Percentiles rank a stretch among this genome's conserved stretches.
These are phyloP conservation scores for Neofusicoccum sp. DNA, from an alignment of 2,329 filamentous ascomycete genomes.

Conservation along the genomic window DNA sequence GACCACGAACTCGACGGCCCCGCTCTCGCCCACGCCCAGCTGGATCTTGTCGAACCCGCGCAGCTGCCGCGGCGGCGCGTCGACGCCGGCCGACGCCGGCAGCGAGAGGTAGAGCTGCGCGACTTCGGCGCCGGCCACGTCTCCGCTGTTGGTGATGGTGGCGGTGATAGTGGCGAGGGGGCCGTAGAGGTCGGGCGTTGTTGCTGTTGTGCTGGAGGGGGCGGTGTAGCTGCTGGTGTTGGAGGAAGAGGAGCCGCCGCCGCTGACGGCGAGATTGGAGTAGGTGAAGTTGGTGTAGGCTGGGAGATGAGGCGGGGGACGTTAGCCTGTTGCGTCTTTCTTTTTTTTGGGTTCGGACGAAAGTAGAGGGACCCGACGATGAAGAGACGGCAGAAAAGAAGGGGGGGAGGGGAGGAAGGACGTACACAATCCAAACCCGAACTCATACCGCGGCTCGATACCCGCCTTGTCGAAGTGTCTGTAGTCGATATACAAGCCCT, in stretches of 20 bases:
- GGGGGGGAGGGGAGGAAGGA: neutral
- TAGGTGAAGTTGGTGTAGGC: slow-evolving; percentile 49
- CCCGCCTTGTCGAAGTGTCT: slow-evolving; percentile 45
- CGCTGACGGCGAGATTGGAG: slow-evolving; percentile 32
- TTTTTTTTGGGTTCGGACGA: neutral
- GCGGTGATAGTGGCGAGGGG: slow-evolving; percentile 39
- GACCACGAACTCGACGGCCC: slow-evolving; percentile 37
- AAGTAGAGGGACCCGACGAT: too few species aligned
- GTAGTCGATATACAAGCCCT: slow-evolving; percentile 51
- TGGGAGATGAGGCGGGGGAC: slow-evolving; percentile 8
- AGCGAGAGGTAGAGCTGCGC: slow-evolving; percentile 43
- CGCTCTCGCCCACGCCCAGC: slow-evolving; percentile 33
- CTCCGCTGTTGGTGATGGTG: slow-evolving; percentile 39
- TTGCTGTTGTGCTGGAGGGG: neutral
- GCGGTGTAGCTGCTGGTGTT: slow-evolving; percentile 30
- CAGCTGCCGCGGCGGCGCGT: slow-evolving; percentile 38
- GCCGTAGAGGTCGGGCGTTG: slow-evolving; percentile 34
- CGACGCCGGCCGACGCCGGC: slow-evolving; percentile 30
- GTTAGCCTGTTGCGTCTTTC: neutral
- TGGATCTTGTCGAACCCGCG: slow-evolving; percentile 41
- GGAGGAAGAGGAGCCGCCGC: slow-evolving; percentile 28
- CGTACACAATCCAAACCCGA: slow-evolving; percentile 48
- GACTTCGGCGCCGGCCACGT: slow-evolving; percentile 40
- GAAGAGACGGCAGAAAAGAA: neutral
- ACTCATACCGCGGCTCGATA: slow-evolving; percentile 47